These are phyloP conservation scores for Sporothrix luriei DNA, from an alignment of 2,329 filamentous ascomycete species.

Conservation along the genomic window DNA sequence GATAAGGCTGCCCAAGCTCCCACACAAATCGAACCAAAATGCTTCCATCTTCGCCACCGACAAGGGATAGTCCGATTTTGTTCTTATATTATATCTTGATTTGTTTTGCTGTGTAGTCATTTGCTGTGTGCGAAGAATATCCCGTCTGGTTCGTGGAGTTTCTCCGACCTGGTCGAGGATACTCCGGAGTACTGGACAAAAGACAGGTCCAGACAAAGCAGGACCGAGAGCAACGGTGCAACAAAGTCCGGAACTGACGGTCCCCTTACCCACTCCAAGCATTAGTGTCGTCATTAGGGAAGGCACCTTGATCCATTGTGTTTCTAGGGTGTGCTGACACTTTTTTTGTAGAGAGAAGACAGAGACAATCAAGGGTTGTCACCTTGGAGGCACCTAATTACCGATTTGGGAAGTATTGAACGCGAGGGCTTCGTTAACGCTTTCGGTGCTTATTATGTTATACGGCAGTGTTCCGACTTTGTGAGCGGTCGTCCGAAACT, in stretches of 20 bases:
- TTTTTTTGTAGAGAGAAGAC: conserved; percentile 3
- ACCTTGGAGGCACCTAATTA: too few species aligned
- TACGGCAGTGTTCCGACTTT: not conserved
- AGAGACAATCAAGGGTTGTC: not conserved
- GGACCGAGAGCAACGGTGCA: not conserved
- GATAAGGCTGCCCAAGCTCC: not conserved
- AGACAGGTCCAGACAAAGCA: not conserved
- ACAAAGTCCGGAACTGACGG: conserved; percentile 13
- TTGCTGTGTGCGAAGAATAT: conserved; percentile 9
- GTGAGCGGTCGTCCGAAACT: conserved; percentile 6
- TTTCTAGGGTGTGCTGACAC: conserved; percentile 24
- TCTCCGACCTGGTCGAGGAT: conserved; percentile 11
- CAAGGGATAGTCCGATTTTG: not conserved
- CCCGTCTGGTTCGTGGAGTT: not conserved
- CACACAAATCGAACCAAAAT: not conserved
- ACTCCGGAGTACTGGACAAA: conserved; percentile 17
- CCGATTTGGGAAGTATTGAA: not conserved
- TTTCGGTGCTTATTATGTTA: too few species aligned
- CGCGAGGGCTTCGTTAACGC: too few species aligned
- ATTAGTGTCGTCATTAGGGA: conserved; percentile 22
- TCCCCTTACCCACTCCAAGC: not conserved
- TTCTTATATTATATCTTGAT: not conserved
- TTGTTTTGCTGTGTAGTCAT: not conserved
- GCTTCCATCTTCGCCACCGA: not conserved
- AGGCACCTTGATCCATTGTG: conserved; percentile 10